Evolutionary conservation across 345 rosid species (phyloP), one percentile per base, ranked within the genome.

Genomic region (Schrenkiella parvula): DNA sequence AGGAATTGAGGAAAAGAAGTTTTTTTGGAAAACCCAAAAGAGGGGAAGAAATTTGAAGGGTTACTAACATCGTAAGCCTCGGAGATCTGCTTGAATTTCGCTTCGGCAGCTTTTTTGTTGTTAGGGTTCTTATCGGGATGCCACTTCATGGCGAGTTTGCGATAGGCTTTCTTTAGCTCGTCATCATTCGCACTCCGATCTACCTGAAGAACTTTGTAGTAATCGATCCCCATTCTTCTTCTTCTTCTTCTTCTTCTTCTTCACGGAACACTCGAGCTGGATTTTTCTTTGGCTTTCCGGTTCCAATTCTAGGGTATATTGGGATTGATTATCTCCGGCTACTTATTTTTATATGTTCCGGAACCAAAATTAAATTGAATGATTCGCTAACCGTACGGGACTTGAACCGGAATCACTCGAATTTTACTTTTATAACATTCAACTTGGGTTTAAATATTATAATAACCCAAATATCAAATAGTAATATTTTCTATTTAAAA

Each of bases 141-240:
- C 96, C 97, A 89, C 62, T 87, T 89, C 93, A 89, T 87, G 26
- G 97, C 97, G 39, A 91, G 95, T 77, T 84, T 91, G 44, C 96
- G 75, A 57, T 91, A 91, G 31, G 97, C 86, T 80, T 91, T 91
- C 90, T 86, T 91, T 64, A 89, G 70, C 59, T 89, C 97, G 0
- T 87, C 97, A 39, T 89, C 96, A 14, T 58, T 85, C 1, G 90
- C 91, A 64, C 66, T 82, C 82, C 71, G 88, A 43, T 87, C 90
- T 0, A 91, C 96, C 68, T 83, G 71, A 72, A 91, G 80, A 25
- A 84, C 55, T 55, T 83, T 86, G 66, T 79, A 89, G 68, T 87
- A 87, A 68, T 85, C 91, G 0, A 41, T 86, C 82, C 87, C 73
- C 74, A 75, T 68, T n/a, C 8, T 6, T 18, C 26, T 29, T 38